A percentile compares a stretch with the other conserved stretches of the same genome.
Evolutionary conservation across 305 asterid genomes (phyloP).

Genomic region (Fraxinus albicans): DNA sequence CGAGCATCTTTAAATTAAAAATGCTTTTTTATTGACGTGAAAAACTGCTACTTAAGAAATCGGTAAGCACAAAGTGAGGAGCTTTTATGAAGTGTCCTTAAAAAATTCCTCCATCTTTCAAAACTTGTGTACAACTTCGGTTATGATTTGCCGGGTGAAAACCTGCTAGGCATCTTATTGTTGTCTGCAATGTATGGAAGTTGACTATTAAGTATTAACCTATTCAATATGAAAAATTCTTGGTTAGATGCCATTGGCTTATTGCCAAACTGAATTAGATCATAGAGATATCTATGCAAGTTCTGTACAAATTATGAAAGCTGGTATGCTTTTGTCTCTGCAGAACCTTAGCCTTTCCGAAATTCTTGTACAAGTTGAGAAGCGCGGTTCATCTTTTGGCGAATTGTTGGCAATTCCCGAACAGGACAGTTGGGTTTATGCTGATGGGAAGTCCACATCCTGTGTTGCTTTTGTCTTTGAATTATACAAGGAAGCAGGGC

Average conservation of each 20-base stretch:
- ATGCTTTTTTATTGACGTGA: neutral
- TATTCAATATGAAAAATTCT: neutral
- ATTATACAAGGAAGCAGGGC: slow-evolving; percentile 86
- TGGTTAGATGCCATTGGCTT: neutral
- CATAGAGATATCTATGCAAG: neutral
- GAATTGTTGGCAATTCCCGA: slow-evolving; percentile 81
- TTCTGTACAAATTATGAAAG: neutral
- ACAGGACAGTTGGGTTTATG: slow-evolving; percentile 80
- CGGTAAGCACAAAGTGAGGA: neutral
- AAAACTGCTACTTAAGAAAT: neutral
- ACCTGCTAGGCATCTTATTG: neutral
- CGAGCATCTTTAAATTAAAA: neutral
- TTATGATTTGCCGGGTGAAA: neutral
- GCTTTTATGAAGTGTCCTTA: neutral
- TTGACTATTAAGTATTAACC: neutral
- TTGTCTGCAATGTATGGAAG: neutral
- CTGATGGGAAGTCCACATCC: slow-evolving; percentile 86
- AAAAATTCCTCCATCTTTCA: neutral
- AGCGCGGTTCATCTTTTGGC: slow-evolving; percentile 85
- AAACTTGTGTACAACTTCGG: neutral
- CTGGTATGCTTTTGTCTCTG: slow-evolving; percentile 14
- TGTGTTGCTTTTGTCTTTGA: slow-evolving; percentile 89
- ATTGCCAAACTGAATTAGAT: neutral
- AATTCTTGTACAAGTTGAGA: slow-evolving; percentile 85
- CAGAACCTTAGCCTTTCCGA: slow-evolving; percentile 83